phyloP scores from a whole-genome alignment of 306 rosid species.

The Acacia acuminata region DNA sequence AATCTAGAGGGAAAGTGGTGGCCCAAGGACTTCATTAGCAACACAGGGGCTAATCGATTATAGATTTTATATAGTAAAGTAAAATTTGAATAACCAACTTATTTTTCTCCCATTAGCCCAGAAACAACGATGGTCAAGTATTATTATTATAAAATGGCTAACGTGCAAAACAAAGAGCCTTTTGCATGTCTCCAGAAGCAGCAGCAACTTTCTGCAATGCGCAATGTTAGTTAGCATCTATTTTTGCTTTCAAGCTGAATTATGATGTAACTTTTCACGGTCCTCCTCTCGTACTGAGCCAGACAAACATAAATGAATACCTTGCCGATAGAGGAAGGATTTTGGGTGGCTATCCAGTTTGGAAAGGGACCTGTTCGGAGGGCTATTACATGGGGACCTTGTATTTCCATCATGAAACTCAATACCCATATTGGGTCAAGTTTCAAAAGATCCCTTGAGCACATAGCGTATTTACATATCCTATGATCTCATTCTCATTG shows the following conservation, averaged over 20 bases:
- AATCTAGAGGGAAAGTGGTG: not conserved
- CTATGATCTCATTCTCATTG: not conserved
- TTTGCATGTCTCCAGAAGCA: conserved; percentile 95
- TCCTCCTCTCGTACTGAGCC: not conserved
- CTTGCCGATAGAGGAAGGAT: not conserved
- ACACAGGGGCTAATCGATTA: too few species aligned
- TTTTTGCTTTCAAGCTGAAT: conserved; percentile 20
- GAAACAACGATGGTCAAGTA: not conserved
- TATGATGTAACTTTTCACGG: not conserved
- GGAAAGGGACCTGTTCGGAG: not conserved
- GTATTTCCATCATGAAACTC: not conserved
- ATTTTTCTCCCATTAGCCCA: not conserved
- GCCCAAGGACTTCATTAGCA: too few species aligned
- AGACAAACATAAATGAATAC: not conserved
- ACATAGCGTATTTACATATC: conserved; percentile 1
- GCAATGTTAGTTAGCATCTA: conserved; percentile 20
- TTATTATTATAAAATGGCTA: conserved; percentile 31
- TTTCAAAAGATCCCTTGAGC: not conserved
- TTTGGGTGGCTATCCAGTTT: not conserved
- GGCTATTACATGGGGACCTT: not conserved
- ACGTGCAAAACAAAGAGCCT: conserved; percentile 89
- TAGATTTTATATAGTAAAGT: too few species aligned
- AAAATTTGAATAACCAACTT: too few species aligned
- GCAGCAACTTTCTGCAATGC: conserved; percentile 90
- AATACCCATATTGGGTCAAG: not conserved